Percentiles rank a stretch among this genome's conserved stretches.
These are phyloP conservation scores for Fusarium sp. DNA, from an alignment of 2,329 filamentous ascomycete species.

Conservation along the genomic window DNA sequence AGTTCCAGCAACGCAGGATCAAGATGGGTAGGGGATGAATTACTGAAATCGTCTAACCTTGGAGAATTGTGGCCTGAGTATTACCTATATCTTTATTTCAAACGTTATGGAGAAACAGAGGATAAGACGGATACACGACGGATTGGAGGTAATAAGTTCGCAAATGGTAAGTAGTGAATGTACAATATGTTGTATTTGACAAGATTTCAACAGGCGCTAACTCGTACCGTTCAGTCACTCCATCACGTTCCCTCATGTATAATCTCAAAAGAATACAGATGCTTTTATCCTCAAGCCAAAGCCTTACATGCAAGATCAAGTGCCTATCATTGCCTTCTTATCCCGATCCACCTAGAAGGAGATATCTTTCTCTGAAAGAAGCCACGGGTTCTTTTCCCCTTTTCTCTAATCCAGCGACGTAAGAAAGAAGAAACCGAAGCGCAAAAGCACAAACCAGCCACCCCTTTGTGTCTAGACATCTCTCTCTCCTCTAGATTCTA, in stretches of 20 bases:
- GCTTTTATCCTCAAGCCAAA: conserved; percentile 2
- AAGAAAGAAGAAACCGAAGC: not conserved
- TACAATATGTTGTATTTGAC: fast-evolving
- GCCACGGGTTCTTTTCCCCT: not conserved
- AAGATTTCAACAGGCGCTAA: not conserved
- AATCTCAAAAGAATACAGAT: conserved; percentile 2
- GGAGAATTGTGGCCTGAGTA: not conserved
- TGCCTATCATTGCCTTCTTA: not conserved
- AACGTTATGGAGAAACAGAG: too few species aligned
- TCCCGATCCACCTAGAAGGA: not conserved
- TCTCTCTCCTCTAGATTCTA: not conserved
- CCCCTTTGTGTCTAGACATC: not conserved
- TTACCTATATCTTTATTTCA: too few species aligned
- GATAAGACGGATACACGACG: not conserved
- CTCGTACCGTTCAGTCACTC: not conserved
- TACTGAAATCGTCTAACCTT: not conserved
- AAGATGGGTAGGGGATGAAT: not conserved
- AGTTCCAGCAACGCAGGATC: fast-evolving
- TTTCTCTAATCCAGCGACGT: not conserved
- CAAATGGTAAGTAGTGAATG: not conserved
- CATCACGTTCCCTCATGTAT: not conserved
- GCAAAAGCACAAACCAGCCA: conserved; percentile 15
- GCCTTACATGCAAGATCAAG: conserved; percentile 8
- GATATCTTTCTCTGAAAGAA: not conserved
- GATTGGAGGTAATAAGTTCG: not conserved